These are phyloP conservation scores for Aphanomyces stellatus DNA, from an alignment of 352 stramenopile species.

Conservation along the genomic window DNA sequence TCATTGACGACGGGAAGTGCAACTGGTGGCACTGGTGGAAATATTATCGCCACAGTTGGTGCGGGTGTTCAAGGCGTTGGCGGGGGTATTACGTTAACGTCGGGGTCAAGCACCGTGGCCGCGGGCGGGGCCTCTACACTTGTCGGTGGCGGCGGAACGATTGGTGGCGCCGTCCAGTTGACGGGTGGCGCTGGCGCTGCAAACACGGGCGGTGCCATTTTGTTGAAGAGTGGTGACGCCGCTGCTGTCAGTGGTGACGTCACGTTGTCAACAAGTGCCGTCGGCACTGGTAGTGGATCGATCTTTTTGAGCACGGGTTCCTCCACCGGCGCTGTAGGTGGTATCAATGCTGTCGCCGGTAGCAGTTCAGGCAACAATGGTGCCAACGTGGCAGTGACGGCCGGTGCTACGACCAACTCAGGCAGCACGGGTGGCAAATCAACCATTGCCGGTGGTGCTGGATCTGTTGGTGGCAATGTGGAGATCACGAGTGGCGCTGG, in stretches of 20 bases:
- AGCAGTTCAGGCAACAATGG: constrained; percentile 34
- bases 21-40: constrained; percentile 1
- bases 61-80: neutral
- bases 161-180: constrained; percentile 31
- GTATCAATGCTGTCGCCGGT: neutral
- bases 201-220: neutral
- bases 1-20: neutral
- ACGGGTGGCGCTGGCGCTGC: constrained; percentile 20
- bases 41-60: neutral
- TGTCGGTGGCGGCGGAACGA: neutral
- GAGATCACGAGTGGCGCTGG: neutral
- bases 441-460: neutral
- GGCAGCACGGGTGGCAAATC: neutral
- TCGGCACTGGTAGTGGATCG: constrained; percentile 2
- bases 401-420: constrained; percentile 38
- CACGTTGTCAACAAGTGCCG: neutral
- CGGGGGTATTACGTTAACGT: constrained; percentile 7
- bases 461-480: neutral
- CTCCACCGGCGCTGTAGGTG: neutral
- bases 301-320: neutral
- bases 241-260: neutral
- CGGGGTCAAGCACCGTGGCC: constrained; percentile 20
- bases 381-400: constrained; percentile 37
- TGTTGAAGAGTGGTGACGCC: neutral
- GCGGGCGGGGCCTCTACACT: constrained; percentile 21